These are phyloP conservation scores for Gonium pectorale DNA, from an alignment of 139 green algal species.

Conservation along the genomic window DNA sequence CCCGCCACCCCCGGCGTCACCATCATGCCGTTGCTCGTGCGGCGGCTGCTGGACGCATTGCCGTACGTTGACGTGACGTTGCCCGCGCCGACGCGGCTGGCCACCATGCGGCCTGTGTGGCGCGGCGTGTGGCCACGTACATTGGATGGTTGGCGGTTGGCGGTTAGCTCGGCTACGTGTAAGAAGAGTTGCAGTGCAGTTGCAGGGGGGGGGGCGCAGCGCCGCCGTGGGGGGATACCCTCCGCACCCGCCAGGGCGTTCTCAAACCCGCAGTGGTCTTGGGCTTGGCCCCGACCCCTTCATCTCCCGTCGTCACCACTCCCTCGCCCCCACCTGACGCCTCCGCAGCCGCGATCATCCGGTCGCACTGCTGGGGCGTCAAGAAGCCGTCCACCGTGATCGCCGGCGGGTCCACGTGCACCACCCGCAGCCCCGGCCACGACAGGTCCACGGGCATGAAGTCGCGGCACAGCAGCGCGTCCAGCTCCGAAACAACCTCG, in stretches of 20 bases:
- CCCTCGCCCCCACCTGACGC: neutral
- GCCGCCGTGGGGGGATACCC: no score
- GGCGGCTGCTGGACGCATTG: constrained; percentile 23
- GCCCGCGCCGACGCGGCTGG: constrained; percentile 26
- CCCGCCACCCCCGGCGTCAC: constrained; percentile 26
- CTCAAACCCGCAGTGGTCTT: neutral
- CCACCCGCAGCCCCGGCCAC: constrained; percentile 13
- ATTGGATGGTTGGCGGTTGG: neutral
- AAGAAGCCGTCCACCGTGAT: constrained; percentile 64
- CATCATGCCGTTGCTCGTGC: constrained; percentile 61
- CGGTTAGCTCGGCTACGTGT: neutral
- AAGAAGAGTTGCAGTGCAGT: neutral
- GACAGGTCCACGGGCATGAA: constrained; percentile 21
- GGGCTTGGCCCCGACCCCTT: neutral
- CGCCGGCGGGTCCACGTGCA: constrained; percentile 70
- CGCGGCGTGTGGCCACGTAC: no score
- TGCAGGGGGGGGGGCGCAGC: neutral
- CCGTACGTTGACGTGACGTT: constrained; percentile 13
- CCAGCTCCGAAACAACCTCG: neutral
- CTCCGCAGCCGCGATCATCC: constrained; percentile 11
- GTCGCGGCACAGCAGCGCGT: neutral
- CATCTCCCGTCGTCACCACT: neutral
- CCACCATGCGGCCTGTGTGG: constrained; percentile 12
- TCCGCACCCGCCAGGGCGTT: no score
- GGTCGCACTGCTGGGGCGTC: constrained; percentile 49